phyloP scores from a whole-genome alignment of 257 asterid genomes.

The Sherardia arvensis region DNA sequence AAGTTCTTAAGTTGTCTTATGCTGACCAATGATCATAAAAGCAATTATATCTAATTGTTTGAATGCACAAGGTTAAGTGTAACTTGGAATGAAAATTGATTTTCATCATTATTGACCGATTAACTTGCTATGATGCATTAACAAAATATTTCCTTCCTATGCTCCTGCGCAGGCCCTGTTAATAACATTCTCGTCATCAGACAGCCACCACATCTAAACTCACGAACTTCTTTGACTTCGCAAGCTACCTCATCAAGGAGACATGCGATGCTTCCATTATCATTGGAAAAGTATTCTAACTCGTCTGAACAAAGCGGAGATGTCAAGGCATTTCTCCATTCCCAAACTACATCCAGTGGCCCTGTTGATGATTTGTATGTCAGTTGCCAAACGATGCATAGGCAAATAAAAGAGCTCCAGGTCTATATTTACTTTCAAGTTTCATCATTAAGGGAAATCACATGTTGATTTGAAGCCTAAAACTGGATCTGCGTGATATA shows the following conservation, averaged over 20 bases:
- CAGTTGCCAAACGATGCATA: constrained; percentile 53
- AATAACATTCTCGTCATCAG: constrained; percentile 57
- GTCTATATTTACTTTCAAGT: constrained; percentile 22
- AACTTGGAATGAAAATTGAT: background rate
- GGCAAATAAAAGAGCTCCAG: constrained; percentile 74
- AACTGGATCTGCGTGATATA: background rate
- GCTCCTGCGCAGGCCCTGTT: constrained; percentile 51
- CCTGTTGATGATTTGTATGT: constrained; percentile 33
- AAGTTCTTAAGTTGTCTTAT: background rate
- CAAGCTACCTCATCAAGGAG: constrained; percentile 33
- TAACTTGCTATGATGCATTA: background rate
- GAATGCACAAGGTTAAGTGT: background rate
- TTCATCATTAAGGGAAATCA: background rate
- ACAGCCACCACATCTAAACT: constrained; percentile 35
- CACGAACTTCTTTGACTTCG: constrained; percentile 27
- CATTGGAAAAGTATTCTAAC: constrained; percentile 51
- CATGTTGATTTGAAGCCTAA: background rate
- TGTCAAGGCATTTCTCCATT: constrained; percentile 35
- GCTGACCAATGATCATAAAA: background rate
- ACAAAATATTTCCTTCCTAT: constrained; percentile 11
- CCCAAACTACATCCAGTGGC: constrained; percentile 27
- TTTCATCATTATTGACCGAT: background rate
- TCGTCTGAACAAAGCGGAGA: constrained; percentile 39
- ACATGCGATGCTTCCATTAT: constrained; percentile 44
- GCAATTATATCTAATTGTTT: background rate